Evolutionary conservation across 2,329 filamentous ascomycete species (phyloP).

Genomic region (Verticillium isaacii): DNA sequence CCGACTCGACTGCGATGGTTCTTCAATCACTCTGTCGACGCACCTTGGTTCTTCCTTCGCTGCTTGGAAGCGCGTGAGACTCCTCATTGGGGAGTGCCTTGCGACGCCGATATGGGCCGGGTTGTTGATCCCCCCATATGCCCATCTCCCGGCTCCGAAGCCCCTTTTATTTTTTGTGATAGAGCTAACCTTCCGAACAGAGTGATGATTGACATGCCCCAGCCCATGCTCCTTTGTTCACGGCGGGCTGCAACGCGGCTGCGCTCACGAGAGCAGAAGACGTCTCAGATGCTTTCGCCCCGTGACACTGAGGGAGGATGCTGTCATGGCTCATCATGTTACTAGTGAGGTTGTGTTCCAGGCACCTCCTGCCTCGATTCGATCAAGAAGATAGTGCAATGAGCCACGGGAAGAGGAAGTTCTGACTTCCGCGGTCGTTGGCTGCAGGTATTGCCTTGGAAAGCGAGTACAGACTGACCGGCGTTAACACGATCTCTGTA

Average conservation of each 20-base stretch:
- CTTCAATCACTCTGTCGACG: neutral
- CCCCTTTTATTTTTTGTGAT: neutral
- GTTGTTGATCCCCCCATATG: neutral
- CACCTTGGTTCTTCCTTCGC: neutral
- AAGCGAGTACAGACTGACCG: neutral
- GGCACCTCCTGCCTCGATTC: too few relatives aligned
- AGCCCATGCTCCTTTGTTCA: neutral
- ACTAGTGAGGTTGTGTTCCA: too few relatives aligned
- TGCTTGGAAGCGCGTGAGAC: neutral
- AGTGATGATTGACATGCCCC: neutral
- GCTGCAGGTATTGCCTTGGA: too few relatives aligned
- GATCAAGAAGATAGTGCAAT: too few relatives aligned
- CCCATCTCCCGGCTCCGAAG: neutral
- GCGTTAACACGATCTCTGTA: neutral
- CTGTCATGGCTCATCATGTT: too few relatives aligned
- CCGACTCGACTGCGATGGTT: neutral
- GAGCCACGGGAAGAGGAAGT: too few relatives aligned
- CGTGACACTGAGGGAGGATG: too few relatives aligned
- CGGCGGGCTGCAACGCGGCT: neutral
- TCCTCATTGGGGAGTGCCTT: neutral
- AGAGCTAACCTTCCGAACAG: neutral
- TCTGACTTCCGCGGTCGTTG: too few relatives aligned
- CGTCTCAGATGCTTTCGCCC: too few relatives aligned
- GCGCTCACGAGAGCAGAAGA: neutral
- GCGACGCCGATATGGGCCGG: neutral